Base-by-base conservation (phyloP, 192 early-diverging fungal genomes). In the Backusella tuberculispora region DNA sequence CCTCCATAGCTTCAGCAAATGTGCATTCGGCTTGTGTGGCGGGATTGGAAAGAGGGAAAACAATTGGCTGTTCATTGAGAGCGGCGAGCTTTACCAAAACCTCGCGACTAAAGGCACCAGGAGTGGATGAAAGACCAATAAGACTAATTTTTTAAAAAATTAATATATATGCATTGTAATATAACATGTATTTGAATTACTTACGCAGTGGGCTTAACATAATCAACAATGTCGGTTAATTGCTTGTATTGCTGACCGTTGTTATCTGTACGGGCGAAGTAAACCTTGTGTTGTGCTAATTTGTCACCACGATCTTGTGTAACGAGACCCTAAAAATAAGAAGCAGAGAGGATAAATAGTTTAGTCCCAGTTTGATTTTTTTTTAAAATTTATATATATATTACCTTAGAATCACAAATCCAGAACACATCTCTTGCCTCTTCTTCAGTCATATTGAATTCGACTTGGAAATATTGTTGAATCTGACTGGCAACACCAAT, bases 401-500 rank as follows among this genome's bases (percentile, higher is more conserved):
- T 38, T 66, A 66, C 64, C 64, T 95, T 97, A 73, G 92, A 90
- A 78, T 99, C 97, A 40, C 95, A 90, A 66, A 99, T 90, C 90
- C 92, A 99, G 74, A 92, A 91, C 74, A 86, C 77, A 66, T 82
- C 77, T 53, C 88, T 91, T 14, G 93, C 90, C 68, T 92, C 85
- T 37, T 90, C 88, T 75, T 93, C 91, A 9, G 91, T 79, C 75
- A 97, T 89, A 3, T 83, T 85, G 74, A 93, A 91, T 76, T 92
- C 93, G 24, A 84, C 83, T 29, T 89, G 79, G 73, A 98, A 94
- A 78, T 93, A 95, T 41, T 94, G 91, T 34, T 88, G 84, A 72
- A 97, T 85, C 82, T 96, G 95, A 76, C 90, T 92, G 75, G 96
- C 96, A 40, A 99, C 95, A 71, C 97, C 97, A 71, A 97, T 94